Evolutionary conservation across 2,329 filamentous ascomycete species (phyloP), one percentile per base, ranked within the genome.

Genomic region (Fusarium redolens): DNA sequence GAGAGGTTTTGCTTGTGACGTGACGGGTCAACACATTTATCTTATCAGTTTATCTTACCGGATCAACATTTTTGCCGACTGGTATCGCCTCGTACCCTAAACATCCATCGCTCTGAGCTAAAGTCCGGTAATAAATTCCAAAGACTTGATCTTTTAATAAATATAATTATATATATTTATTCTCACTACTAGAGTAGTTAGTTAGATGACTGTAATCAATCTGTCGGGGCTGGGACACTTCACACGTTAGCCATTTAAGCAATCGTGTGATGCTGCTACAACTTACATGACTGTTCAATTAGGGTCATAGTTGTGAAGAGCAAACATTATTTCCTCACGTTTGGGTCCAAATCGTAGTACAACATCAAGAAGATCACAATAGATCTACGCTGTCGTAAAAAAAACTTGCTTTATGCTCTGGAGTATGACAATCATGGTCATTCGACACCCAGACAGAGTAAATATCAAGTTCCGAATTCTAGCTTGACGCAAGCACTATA

Each of bases 351-450:
- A 14, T 22, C 4, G 5, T 10, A 41, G 10, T 22, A 4, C 2
- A 25, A 8, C 7, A 0, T 9, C 25, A 2, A 14, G 25, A 9
- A 9, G 11, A 28, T 3, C 0, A 20, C 1, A 10, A 9, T 7
- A 6, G 0, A 0, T 47, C 5, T 22, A 28, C 4, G 0, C 4
- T 10, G 9, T 20, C 2, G 3, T 12, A 3, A 20, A 20, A 18
- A 5, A 20, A 14, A 3, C 20, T 3, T 5, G 18, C 17, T 20
- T 25, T 11, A 7, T 28, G 4, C 5, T 7, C 12, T 28, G 5
- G 3, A 14, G 7, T 22, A 3, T 28, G 11, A 10, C 13, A 14
- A 17, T 1, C 3, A 20, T 45, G 0, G 17, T 25, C 7, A 28
- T 45, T 14, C 28, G 5, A 14, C 1, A 4, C 18, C 12, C 5